Percentiles rank a stretch among this genome's conserved stretches.
These are phyloP conservation scores for Rhodotorula sp. DNA, from an alignment of 1,284 basidiomycete genomes.

Conservation along the genomic window DNA sequence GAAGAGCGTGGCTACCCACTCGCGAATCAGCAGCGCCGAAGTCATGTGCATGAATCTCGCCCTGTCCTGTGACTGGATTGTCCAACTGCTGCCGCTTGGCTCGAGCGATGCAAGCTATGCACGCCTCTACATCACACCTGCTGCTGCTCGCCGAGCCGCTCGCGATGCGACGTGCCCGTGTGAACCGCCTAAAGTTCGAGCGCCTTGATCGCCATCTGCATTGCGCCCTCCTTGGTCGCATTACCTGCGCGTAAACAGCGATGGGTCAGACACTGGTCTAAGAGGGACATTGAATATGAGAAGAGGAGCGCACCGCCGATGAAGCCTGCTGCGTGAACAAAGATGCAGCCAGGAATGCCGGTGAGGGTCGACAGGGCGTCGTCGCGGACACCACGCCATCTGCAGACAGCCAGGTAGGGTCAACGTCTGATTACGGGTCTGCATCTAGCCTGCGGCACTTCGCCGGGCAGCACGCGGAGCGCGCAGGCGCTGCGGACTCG, in stretches of 20 bases:
- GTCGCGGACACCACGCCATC: slow-evolving; percentile 89
- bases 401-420: slow-evolving; percentile 22
- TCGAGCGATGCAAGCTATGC: not conserved
- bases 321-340: slow-evolving; percentile 93
- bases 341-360: slow-evolving; percentile 78
- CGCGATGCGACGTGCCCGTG: too few species aligned
- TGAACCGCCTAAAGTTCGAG: slow-evolving; percentile 43
- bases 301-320: slow-evolving; percentile 70
- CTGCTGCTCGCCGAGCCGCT: too few species aligned
- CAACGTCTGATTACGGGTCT: too few species aligned
- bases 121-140: not conserved
- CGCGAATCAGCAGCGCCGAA: not conserved
- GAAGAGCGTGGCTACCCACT: too few species aligned
- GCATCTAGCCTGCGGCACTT: too few species aligned
- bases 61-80: not conserved
- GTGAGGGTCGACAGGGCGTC: slow-evolving; percentile 70
- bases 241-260: slow-evolving; percentile 62
- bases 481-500: too few species aligned
- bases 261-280: not conserved
- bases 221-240: slow-evolving; percentile 81
- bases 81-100: not conserved
- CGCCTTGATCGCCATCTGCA: slow-evolving; percentile 75
- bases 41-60: too few species aligned
- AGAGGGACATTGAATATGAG: not conserved
- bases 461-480: not conserved